Evolutionary conservation across 148 eudicot genomes (phyloP).

Genomic region (Spergularia marina): DNA sequence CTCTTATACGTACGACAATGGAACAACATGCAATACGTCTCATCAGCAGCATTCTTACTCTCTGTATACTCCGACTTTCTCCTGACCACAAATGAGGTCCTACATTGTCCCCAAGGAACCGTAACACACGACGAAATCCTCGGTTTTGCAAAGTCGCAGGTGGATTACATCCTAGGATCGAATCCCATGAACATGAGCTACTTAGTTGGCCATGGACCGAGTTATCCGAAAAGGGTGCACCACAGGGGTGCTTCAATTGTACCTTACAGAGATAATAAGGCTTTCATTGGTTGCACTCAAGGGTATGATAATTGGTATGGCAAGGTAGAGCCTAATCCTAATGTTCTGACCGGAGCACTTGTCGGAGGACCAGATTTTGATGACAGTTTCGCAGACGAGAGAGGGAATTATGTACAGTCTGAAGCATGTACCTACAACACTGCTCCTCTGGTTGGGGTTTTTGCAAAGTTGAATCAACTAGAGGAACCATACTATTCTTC

Average conservation of each 20-base stretch:
- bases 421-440: conserved; percentile 91
- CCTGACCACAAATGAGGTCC: conserved; percentile 27
- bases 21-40: conserved; percentile 98
- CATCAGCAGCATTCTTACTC: conserved; percentile 57
- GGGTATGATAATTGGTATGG: conserved; percentile 85
- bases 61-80: conserved; percentile 62
- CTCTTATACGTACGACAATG: conserved; percentile 68
- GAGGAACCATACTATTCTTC: conserved; percentile 17
- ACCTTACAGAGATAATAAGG: conserved; percentile 61
- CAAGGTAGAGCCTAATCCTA: conserved; percentile 52
- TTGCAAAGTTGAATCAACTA: conserved; percentile 57
- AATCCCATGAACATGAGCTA: conserved; percentile 79
- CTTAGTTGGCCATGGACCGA: conserved; percentile 68
- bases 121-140: conserved; percentile 46
- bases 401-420: conserved; percentile 73
- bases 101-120: conserved; percentile 35
- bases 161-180: conserved; percentile 72
- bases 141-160: conserved; percentile 55
- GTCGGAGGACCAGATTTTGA: conserved; percentile 79
- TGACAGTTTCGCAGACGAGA: conserved; percentile 52
- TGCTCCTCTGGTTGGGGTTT: conserved; percentile 78
- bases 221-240: conserved; percentile 67
- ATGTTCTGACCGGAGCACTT: conserved; percentile 62
- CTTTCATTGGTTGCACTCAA: conserved; percentile 86
- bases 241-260: conserved; percentile 85